These are phyloP conservation scores for Barbarea vulgaris DNA, from an alignment of 345 rosid species.

Conservation along the genomic window DNA sequence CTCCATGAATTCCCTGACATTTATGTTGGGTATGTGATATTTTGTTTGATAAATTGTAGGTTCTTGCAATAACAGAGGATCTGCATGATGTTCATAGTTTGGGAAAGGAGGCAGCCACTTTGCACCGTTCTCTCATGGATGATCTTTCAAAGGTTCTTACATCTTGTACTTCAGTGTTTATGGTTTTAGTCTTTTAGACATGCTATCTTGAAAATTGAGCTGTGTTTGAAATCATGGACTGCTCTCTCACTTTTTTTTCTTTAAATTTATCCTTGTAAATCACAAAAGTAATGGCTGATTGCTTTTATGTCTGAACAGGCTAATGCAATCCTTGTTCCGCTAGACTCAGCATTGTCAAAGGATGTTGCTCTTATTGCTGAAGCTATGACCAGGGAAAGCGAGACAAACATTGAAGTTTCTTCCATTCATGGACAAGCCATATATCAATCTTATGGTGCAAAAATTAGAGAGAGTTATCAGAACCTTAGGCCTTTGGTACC, in stretches of 20 bases:
- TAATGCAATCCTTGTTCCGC: conserved; percentile 76
- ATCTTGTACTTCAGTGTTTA: conserved; percentile 13
- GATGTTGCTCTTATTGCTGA: conserved; percentile 88
- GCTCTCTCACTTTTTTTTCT: background rate
- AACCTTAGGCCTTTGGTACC: conserved; percentile 62
- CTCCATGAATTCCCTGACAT: too few species aligned
- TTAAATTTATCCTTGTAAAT: conserved; percentile 12
- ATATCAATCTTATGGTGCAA: conserved; percentile 76
- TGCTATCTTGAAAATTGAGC: conserved; percentile 5
- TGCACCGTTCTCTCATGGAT: conserved; percentile 72
- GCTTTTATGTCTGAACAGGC: conserved; percentile 51
- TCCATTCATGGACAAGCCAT: conserved; percentile 92
- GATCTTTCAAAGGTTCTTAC: conserved; percentile 75
- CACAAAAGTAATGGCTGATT: conserved; percentile 13
- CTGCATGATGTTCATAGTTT: conserved; percentile 81
- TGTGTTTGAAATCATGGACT: background rate
- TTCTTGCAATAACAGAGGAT: conserved; percentile 87
- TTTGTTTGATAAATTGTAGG: conserved; percentile 51
- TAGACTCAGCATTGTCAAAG: conserved; percentile 72
- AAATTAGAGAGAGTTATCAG: conserved; percentile 76
- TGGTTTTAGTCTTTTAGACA: background rate
- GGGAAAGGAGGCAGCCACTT: conserved; percentile 85
- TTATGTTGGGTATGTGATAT: conserved; percentile 14
- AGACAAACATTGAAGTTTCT: conserved; percentile 75
- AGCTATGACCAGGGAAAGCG: conserved; percentile 72